Base-by-base conservation (phyloP, 352 stramenopile genomes). In the Globisporangium cylindrosporum region DNA sequence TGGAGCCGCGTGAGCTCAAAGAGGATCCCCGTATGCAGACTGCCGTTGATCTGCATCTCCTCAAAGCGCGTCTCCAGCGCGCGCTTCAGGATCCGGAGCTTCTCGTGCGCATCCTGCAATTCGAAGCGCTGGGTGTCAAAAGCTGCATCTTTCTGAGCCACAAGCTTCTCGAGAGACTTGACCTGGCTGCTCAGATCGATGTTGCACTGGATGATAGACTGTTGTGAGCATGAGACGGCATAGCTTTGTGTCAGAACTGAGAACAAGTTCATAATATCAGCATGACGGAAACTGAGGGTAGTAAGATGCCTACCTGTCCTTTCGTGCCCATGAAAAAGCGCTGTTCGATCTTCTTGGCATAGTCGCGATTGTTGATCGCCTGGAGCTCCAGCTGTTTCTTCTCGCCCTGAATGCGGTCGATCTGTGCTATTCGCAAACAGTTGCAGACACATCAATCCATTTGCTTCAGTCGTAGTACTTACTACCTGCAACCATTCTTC, bases 291-390 rank as follows among this genome's bases (percentile, higher is more conserved):
- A 22, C 9, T 10, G 12, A 57, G 12, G 14, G 5, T 2, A 24
- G 7, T 5, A 5, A 43, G 18, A 25, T 15, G 38, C 48, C 8
- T 53, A 80, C 75, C 66, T 90, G 79, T 3, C 78, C 79, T 15
- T 92, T 91, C 2, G 84, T 80, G 34, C 84, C 84, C 75, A 90
- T 80, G 66, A 91, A 93, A 54, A 94, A 90, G 51, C 84, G 83
- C 67, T 92, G 82, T 70, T 95, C 88, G 56, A 94, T 93, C 59
- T 91, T 91, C 72, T 93, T 91, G 29, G 84, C 88, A 59, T 95
- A 95, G 70, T 93, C 86, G 34, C 88, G 80, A 41, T 93, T 94
- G 46, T 66, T 74, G 58, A 93, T 92, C n/a, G 88, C 88, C 55
- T 95, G 88, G 9, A 83, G 72, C 74, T 95, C 84, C n/a, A 92